These are phyloP conservation scores for Diplogelasinospora grovesii DNA, from an alignment of 495 filamentous ascomycete species.

Conservation along the genomic window DNA sequence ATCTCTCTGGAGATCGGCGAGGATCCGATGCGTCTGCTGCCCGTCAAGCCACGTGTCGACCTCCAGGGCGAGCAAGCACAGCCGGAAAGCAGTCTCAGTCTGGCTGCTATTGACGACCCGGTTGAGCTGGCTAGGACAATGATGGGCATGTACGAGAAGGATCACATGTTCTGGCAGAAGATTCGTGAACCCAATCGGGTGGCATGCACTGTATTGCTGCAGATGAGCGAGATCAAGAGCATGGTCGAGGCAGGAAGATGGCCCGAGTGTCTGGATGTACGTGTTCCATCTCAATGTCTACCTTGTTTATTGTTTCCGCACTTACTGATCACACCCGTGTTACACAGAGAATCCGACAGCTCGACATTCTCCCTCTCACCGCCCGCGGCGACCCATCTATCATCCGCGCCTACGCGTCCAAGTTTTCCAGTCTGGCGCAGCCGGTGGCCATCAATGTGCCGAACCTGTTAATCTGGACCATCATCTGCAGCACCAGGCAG, in stretches of 20 bases:
- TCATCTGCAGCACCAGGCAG: constrained; percentile 71
- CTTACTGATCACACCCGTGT: not conserved
- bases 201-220: constrained; percentile 63
- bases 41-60: constrained; percentile 59
- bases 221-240: constrained; percentile 70
- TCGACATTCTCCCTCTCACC: constrained; percentile 73
- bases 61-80: constrained; percentile 26
- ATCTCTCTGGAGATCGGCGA: constrained; percentile 75
- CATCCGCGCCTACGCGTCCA: constrained; percentile 68
- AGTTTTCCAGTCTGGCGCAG: constrained; percentile 66
- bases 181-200: constrained; percentile 62
- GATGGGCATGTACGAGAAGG: constrained; percentile 68
- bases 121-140: constrained; percentile 71
- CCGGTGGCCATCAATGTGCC: constrained; percentile 80
- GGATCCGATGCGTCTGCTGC: constrained; percentile 65
- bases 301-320: not conserved
- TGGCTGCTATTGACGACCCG: constrained; percentile 84
- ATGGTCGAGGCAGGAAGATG: constrained; percentile 64
- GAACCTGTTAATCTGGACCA: constrained; percentile 86
- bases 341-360: constrained; percentile 61
- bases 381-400: constrained; percentile 59
- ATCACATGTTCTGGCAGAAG: constrained; percentile 63
- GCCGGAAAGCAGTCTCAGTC: constrained; percentile 58
- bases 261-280: constrained; percentile 75
- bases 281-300: constrained; percentile 28